A percentile compares a stretch with the other conserved stretches of the same genome.
phyloP scores from a whole-genome alignment of 1,284 basidiomycete genomes.

The Fomitopsis pinicola region DNA sequence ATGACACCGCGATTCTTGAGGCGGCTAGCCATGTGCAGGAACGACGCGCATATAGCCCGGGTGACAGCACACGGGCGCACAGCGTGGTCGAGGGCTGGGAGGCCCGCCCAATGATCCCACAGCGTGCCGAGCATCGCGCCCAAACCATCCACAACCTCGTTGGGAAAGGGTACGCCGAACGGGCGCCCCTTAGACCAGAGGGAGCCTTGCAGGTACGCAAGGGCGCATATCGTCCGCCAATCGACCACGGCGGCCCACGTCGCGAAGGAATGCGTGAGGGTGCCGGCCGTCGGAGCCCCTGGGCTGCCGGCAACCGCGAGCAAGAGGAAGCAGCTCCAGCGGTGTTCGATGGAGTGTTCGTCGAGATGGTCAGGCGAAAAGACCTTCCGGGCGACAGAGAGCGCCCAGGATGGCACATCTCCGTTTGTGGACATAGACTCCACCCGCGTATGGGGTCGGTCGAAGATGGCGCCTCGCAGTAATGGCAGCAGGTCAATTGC shows the following conservation, averaged over 20 bases:
- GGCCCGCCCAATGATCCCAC: conserved; percentile 37
- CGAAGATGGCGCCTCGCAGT: not conserved
- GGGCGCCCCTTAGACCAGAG: conserved; percentile 22
- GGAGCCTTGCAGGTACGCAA: conserved; percentile 15
- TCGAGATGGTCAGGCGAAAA: conserved; percentile 8
- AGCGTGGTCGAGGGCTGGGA: conserved; percentile 13
- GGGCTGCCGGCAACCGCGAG: conserved; percentile 19
- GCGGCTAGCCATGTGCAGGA: conserved; percentile 41
- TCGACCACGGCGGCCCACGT: conserved; percentile 16
- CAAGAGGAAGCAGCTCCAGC: conserved; percentile 22
- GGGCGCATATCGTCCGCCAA: conserved; percentile 24
- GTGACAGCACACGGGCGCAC: conserved; percentile 23
- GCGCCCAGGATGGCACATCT: conserved; percentile 15
- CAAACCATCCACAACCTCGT: conserved; percentile 14
- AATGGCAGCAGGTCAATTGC: not conserved
- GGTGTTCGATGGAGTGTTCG: conserved; percentile 5
- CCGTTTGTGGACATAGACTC: not conserved
- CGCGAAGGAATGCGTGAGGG: not conserved
- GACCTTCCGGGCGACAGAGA: conserved; percentile 9
- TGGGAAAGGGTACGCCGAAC: not conserved
- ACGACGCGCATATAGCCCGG: conserved; percentile 38
- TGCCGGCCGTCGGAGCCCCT: conserved; percentile 1
- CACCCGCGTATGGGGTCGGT: not conserved
- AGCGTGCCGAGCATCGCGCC: conserved; percentile 30
- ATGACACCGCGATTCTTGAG: conserved; percentile 34